Conservation (phyloP, 2,329 filamentous ascomycete species). For the Pseudocercospora musae region DNA sequence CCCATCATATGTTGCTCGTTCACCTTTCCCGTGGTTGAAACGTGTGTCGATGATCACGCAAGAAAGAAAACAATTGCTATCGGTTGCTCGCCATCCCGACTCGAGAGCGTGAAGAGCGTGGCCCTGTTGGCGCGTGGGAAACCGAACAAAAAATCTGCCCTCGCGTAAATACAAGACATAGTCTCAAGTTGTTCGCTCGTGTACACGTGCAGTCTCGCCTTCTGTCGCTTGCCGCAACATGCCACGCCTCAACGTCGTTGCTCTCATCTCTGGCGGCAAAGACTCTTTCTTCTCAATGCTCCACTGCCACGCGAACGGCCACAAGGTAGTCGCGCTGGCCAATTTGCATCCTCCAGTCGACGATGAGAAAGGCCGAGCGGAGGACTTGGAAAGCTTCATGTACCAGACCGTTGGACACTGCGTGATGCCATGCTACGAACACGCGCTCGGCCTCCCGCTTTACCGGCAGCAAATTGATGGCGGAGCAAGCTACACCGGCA, state of each 20-base stretch:
- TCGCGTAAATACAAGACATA: neutral
- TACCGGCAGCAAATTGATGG: constrained; percentile 78
- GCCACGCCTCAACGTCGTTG: constrained; percentile 67
- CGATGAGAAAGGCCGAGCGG: constrained; percentile 31
- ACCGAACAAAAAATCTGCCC: constrained; percentile 33
- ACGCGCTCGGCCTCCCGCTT: constrained; percentile 75
- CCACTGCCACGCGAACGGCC: constrained; percentile 83
- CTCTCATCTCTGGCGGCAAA: constrained; percentile 91
- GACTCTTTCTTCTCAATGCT: constrained; percentile 93
- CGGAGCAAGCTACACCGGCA: constrained; percentile 63
- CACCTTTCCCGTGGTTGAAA: constrained; percentile 26
- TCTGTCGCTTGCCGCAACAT: too few species aligned
- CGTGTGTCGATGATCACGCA: constrained; percentile 34
- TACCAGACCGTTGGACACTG: constrained; percentile 95
- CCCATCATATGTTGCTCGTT: constrained; percentile 28
- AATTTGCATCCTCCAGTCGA: constrained; percentile 68
- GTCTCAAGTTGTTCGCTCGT: neutral
- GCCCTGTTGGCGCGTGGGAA: constrained; percentile 37
- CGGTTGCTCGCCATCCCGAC: constrained; percentile 32
- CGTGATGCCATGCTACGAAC: constrained; percentile 78
- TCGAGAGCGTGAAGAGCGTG: constrained; percentile 31
- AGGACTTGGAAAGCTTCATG: constrained; percentile 96
- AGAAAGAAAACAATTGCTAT: constrained; percentile 37
- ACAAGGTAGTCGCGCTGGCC: constrained; percentile 79
- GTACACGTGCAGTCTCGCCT: neutral